phyloP scores from a whole-genome alignment of 2,329 filamentous ascomycete genomes.

The Aureobasidium sp. region DNA sequence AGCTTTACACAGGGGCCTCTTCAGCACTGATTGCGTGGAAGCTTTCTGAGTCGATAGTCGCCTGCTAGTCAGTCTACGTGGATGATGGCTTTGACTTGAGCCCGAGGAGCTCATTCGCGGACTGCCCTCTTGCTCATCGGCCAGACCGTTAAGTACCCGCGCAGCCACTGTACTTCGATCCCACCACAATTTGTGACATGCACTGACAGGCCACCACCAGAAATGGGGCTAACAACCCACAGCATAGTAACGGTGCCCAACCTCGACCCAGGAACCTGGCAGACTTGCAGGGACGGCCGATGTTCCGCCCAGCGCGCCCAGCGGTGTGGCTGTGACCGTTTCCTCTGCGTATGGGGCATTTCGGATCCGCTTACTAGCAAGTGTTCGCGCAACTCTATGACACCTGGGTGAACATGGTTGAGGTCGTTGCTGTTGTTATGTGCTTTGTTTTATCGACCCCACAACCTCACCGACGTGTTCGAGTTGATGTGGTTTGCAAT shows the following conservation, averaged over 20 bases:
- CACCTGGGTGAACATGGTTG: constrained; percentile 10
- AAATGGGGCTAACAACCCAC: neutral
- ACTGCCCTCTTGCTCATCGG: neutral
- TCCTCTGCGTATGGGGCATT: neutral
- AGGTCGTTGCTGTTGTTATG: constrained; percentile 8
- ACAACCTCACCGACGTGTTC: constrained; percentile 7
- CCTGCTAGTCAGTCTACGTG: constrained; percentile 3
- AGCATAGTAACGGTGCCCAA: constrained; percentile 12
- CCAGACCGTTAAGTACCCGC: constrained; percentile 6
- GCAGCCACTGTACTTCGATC: neutral
- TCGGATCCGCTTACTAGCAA: constrained; percentile 15
- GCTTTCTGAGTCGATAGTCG: constrained; percentile 3
- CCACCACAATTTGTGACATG: constrained; percentile 1
- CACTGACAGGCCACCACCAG: constrained; percentile 10
- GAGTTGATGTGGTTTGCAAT: neutral
- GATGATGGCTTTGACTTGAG: constrained; percentile 1
- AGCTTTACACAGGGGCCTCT: neutral
- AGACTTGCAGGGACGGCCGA: neutral
- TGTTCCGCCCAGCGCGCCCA: constrained; percentile 11
- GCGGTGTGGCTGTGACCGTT: constrained; percentile 16
- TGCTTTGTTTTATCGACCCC: neutral
- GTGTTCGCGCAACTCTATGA: constrained; percentile 5
- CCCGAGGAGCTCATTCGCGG: neutral
- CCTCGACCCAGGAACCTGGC: constrained; percentile 14
- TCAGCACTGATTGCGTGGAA: neutral